phyloP scores from a whole-genome alignment of 2,329 filamentous ascomycete species.

The Raffaelea ambrosiae region DNA sequence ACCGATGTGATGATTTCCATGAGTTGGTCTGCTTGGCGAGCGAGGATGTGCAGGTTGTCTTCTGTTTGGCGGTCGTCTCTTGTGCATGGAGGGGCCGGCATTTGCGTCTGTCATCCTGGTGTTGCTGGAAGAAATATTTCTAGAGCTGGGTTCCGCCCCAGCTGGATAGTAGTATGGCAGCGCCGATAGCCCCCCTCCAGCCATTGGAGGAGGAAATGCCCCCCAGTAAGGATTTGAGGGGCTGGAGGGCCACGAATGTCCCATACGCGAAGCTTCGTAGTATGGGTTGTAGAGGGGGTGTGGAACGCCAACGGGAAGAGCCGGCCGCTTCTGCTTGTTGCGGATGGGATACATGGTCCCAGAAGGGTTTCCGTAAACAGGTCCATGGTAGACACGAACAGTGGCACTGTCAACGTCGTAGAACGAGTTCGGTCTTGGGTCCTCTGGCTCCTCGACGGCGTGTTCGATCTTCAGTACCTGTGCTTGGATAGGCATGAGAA shows the following conservation, averaged over 20 bases:
- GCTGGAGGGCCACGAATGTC: not conserved
- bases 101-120: not conserved
- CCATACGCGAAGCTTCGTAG: conserved; percentile 17
- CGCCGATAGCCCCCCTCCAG: not conserved
- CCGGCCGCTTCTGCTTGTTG: conserved; percentile 15
- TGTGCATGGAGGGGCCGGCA: not conserved
- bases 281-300: conserved; percentile 35
- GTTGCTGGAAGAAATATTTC: not conserved
- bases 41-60: too few relatives aligned
- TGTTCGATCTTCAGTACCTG: conserved; percentile 48
- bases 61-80: not conserved
- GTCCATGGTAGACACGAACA: conserved; percentile 49
- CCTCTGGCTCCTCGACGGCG: conserved; percentile 40
- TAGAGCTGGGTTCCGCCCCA: not conserved
- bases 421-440: conserved; percentile 52
- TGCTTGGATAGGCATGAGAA: conserved; percentile 38
- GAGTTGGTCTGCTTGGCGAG: not conserved
- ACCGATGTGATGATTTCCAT: conserved; percentile 14
- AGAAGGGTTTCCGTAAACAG: conserved; percentile 43
- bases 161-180: not conserved
- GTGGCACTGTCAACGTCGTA: conserved; percentile 43
- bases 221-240: conserved; percentile 3
- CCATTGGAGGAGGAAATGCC: not conserved
- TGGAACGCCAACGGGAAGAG: conserved; percentile 31
- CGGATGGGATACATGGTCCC: conserved; percentile 36